Evolutionary conservation across 2,329 filamentous ascomycete species (phyloP).

Genomic region (Hypomyces rosellus): DNA sequence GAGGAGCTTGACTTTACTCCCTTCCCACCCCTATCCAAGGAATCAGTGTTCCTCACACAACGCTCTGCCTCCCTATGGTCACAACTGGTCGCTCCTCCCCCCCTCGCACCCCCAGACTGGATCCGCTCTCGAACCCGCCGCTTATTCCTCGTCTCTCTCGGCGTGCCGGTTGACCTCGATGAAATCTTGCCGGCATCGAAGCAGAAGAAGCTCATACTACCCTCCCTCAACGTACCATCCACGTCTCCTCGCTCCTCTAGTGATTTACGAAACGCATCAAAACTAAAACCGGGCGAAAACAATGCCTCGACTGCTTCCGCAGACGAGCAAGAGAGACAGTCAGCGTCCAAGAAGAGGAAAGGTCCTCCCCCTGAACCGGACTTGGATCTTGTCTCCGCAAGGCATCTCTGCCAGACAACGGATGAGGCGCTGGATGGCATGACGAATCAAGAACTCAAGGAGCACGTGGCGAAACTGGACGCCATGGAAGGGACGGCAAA

Average conservation of each 20-base stretch:
- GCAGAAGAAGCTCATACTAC: constrained; percentile 93
- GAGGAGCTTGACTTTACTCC: constrained; percentile 46
- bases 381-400: constrained; percentile 72
- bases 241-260: constrained; percentile 50
- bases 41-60: constrained; percentile 72
- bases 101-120: constrained; percentile 94
- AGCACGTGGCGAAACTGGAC: constrained; percentile 64
- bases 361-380: constrained; percentile 65
- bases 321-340: constrained; percentile 51
- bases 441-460: constrained; percentile 67
- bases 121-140: constrained; percentile 91
- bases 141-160: constrained; percentile 90
- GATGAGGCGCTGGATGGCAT: constrained; percentile 75
- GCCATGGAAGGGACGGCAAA: constrained; percentile 65
- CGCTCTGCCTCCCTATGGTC: constrained; percentile 91
- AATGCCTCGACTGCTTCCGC: constrained; percentile 54
- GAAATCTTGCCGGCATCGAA: constrained; percentile 96
- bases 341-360: constrained; percentile 38
- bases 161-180: constrained; percentile 92
- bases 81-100: constrained; percentile 89
- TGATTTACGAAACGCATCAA: constrained; percentile 45
- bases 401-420: constrained; percentile 75
- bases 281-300: constrained; percentile 39
- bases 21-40: constrained; percentile 45
- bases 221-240: constrained; percentile 69